A percentile compares a stretch with the other conserved stretches of the same genome.
These are phyloP conservation scores for Ochromonadaceae sp. DNA, from an alignment of 352 stramenopile species.

Conservation along the genomic window DNA sequence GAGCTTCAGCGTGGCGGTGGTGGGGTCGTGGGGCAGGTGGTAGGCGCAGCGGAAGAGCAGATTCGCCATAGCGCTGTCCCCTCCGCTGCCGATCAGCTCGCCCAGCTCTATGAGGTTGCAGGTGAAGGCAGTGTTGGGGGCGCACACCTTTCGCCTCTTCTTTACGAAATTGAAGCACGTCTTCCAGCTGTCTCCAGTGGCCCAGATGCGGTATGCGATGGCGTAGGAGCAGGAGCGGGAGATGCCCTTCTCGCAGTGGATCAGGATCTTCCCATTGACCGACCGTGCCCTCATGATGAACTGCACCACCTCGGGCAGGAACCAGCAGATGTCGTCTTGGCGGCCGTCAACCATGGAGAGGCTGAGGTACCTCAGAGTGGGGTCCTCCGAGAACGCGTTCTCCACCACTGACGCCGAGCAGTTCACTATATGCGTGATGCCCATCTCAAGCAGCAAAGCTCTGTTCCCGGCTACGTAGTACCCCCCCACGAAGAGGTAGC, in stretches of 20 bases:
- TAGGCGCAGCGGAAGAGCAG: background rate
- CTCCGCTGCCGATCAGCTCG: background rate
- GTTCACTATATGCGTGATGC: constrained; percentile 12
- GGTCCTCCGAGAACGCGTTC: background rate
- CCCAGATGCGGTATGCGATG: constrained; percentile 45
- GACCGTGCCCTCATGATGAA: constrained; percentile 31
- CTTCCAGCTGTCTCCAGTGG: background rate
- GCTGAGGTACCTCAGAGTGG: background rate
- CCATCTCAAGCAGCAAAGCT: background rate
- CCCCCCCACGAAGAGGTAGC: constrained; percentile 9
- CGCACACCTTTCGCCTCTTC: background rate
- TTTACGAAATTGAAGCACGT: constrained; percentile 6
- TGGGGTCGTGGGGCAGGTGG: constrained; percentile 36
- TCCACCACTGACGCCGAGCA: background rate
- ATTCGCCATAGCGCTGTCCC: background rate
- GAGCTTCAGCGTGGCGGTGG: constrained; percentile 5
- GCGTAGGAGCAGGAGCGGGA: constrained; percentile 48
- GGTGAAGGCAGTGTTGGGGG: background rate
- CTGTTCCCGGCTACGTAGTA: background rate
- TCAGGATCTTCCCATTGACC: constrained; percentile 28
- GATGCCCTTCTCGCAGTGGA: constrained; percentile 52
- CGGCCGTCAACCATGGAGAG: constrained; percentile 42
- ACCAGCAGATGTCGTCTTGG: constrained; percentile 46
- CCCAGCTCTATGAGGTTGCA: constrained; percentile 4
- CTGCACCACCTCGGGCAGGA: constrained; percentile 38